Percentiles rank a stretch among this genome's conserved stretches.
Evolutionary conservation across 176 grass and related monocot species (phyloP).

Genomic region (Ananas comosus): DNA sequence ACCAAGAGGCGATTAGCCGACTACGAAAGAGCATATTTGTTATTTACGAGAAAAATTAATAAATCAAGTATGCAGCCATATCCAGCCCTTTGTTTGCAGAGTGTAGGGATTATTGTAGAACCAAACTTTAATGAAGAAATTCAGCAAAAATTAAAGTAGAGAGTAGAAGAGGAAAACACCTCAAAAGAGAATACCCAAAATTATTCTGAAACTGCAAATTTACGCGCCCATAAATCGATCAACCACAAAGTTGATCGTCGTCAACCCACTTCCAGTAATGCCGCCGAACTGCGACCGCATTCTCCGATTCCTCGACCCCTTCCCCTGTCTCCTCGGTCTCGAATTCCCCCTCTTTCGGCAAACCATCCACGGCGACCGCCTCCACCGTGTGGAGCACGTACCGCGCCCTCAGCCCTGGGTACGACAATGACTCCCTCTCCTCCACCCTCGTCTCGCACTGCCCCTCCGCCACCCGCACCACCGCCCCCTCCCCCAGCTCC

Average conservation of each 20-base stretch:
- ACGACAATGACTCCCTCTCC: conserved; percentile 60
- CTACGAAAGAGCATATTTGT: too few relatives aligned
- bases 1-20: too few relatives aligned
- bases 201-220: too few relatives aligned
- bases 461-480: conserved; percentile 37
- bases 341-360: conserved; percentile 66
- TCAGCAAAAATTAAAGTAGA: too few relatives aligned
- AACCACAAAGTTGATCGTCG: background rate
- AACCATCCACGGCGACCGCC: conserved; percentile 38
- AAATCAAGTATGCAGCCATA: too few relatives aligned
- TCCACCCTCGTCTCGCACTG: conserved; percentile 37
- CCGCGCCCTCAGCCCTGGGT: conserved; percentile 51
- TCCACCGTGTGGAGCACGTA: conserved; percentile 80
- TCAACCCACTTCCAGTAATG: conserved; percentile 42
- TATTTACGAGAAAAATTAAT: too few relatives aligned
- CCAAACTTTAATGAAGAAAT: too few relatives aligned
- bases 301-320: conserved; percentile 21
- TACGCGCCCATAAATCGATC: too few relatives aligned
- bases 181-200: too few relatives aligned
- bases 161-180: too few relatives aligned
- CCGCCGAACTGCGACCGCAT: conserved; percentile 35
- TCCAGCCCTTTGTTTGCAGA: too few relatives aligned
- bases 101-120: too few relatives aligned
- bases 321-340: conserved; percentile 80
- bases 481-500: conserved; percentile 52